Evolutionary conservation across 805 yeast genomes (phyloP).

Genomic region (Ascoidea asiatica): DNA sequence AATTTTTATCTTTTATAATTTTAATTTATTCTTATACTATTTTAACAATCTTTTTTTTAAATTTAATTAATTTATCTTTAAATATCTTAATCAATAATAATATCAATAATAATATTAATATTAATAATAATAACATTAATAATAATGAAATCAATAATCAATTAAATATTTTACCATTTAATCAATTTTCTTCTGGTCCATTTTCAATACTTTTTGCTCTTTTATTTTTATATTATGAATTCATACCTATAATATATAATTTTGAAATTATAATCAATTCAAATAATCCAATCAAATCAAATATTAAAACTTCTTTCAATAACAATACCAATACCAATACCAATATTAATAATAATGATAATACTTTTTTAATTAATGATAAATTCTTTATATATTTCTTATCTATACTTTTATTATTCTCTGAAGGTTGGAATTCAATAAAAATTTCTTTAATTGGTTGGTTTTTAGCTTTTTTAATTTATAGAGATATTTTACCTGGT

Average conservation of each 20-base stretch:
- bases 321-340: not conserved
- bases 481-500: not conserved
- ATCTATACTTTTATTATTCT: not conserved
- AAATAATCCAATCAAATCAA: too few relatives aligned
- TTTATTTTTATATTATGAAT: not conserved
- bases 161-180: too few relatives aligned
- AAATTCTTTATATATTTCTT: not conserved
- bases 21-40: too few relatives aligned
- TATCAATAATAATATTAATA: too few relatives aligned
- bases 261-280: not conserved
- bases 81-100: not conserved
- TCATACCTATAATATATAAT: not conserved
- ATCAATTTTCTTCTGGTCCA: not conserved
- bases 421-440: not conserved
- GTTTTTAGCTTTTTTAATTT: not conserved
- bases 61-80: too few relatives aligned
- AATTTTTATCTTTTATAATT: too few relatives aligned
- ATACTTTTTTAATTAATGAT: not conserved
- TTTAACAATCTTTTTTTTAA: too few relatives aligned
- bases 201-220: not conserved
- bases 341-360: not conserved
- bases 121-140: too few relatives aligned
- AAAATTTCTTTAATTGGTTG: not conserved
- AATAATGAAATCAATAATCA: too few relatives aligned
- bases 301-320: not conserved